Evolutionary conservation across 305 asterid species (phyloP).

Genomic region (Andrographis paniculata): DNA sequence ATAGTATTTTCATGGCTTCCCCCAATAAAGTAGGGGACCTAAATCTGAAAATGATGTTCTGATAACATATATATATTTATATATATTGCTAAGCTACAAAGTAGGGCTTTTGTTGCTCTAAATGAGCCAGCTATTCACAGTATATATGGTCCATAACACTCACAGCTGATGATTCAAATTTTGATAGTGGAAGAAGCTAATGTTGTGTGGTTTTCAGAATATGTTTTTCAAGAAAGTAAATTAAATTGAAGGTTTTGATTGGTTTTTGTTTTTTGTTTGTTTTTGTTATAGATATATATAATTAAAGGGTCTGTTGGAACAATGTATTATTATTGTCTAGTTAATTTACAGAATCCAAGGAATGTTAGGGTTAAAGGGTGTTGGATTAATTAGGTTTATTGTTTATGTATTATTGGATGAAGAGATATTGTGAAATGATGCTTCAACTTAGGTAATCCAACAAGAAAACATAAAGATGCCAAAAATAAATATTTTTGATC

Average conservation of each 20-base stretch:
- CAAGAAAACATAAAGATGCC: conserved; percentile 6
- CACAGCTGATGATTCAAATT: conserved; percentile 6
- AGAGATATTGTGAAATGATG: conserved; percentile 8
- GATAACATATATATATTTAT: conserved; percentile 9
- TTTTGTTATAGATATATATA: not conserved
- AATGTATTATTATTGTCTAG: too few relatives aligned
- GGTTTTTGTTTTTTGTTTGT: too few relatives aligned
- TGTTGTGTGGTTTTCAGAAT: not conserved
- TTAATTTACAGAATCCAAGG: not conserved
- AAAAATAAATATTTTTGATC: conserved; percentile 7
- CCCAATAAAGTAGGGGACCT: conserved; percentile 56
- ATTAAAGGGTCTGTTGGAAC: too few relatives aligned
- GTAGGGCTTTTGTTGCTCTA: conserved; percentile 23
- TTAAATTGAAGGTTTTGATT: too few relatives aligned
- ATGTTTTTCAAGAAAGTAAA: not conserved
- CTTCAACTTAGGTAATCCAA: conserved; percentile 17
- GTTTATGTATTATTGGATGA: not conserved
- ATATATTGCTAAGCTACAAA: conserved; percentile 13
- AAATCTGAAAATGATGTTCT: conserved; percentile 20
- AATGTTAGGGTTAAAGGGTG: not conserved
- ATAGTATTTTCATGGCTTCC: conserved; percentile 28
- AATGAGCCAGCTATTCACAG: conserved; percentile 24
- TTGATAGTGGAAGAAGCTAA: conserved; percentile 13
- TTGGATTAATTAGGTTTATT: too few relatives aligned
- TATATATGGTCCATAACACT: conserved; percentile 17